phyloP scores from a whole-genome alignment of 192 early-diverging fungal species.

The Chytriomyces sp. region DNA sequence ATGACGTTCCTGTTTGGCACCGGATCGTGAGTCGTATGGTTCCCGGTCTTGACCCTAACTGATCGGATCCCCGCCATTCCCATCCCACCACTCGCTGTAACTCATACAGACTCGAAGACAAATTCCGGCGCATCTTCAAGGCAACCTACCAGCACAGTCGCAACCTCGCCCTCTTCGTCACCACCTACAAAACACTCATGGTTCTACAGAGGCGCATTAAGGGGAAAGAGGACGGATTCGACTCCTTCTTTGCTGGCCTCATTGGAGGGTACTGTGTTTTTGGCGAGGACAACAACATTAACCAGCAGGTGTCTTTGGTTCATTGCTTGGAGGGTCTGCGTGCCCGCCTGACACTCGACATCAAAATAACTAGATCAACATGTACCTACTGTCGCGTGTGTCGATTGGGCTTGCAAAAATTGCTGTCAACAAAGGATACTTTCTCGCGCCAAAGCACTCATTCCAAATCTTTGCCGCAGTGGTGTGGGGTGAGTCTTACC shows the following conservation, averaged over 20 bases:
- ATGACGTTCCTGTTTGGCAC: slow-evolving; percentile 83
- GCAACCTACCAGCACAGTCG: slow-evolving; percentile 87
- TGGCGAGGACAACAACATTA: slow-evolving; percentile 92
- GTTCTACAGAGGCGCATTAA: slow-evolving; percentile 71
- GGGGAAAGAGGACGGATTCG: slow-evolving; percentile 71
- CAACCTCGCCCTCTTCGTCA: slow-evolving; percentile 89
- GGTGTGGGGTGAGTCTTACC: slow-evolving; percentile 71
- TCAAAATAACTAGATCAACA: slow-evolving; percentile 86
- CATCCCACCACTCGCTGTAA: not conserved
- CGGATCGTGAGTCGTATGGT: slow-evolving; percentile 74
- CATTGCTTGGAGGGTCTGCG: too few species aligned
- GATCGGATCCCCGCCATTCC: not conserved
- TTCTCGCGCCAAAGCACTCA: slow-evolving; percentile 76
- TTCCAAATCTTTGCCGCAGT: slow-evolving; percentile 93
- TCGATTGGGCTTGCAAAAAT: slow-evolving; percentile 84
- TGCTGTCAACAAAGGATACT: slow-evolving; percentile 66
- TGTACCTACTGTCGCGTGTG: slow-evolving; percentile 93
- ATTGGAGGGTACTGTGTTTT: slow-evolving; percentile 93
- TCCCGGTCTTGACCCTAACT: too few species aligned
- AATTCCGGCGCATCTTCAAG: slow-evolving; percentile 72
- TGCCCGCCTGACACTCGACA: not conserved
- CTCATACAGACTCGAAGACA: slow-evolving; percentile 68
- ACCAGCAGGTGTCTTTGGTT: slow-evolving; percentile 84
- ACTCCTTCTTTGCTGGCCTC: slow-evolving; percentile 89
- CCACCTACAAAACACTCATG: slow-evolving; percentile 93